Base-by-base conservation (phyloP, 306 rosid genomes). In the Prinsepia uniflora region DNA sequence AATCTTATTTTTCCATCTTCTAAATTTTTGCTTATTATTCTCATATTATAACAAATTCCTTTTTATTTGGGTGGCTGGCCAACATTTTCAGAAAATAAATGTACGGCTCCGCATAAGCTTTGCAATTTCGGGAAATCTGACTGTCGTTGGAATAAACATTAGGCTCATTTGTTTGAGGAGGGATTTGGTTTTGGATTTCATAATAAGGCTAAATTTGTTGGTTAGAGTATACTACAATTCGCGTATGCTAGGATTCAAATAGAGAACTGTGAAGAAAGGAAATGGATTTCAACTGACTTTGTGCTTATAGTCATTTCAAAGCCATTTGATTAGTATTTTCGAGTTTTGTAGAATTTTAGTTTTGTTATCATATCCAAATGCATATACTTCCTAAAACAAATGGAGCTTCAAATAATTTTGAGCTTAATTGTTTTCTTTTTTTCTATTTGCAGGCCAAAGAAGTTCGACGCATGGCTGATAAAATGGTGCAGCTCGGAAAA, bases 401-500 rank as follows among this genome's bases (percentile, higher is more conserved):
- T 30, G 36, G 36, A 30, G 36, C 36, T 3, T 30, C 4, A 1
- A 19, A 4, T 5, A 42, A 45, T 22, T 65, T 65, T 24, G 3
- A 4, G 36, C 24, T 17, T 50, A 22, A 61, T 65, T 55, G 45
- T 48, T 8, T 34, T 66, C 30, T n/a, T 77, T 8, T 14, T 42
- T 15, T 45, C 15, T 55, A 53, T 74, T 67, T 75, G 18, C 50
- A 92, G 98, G 99, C 99, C 12, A 94, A 94, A 67, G 99, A 94
- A 85, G 6, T 94, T 14, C 84, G 96, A n/a, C 86, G 99, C 60
- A 81, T 84, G 44, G 99, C 97, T 5, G 99, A 94, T 81, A 86
- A 81, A 17, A 94, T 94, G 99, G 97, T 94, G 14, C 88, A 82
- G 69, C 89, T 94, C 72, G 97, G 99, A 69, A 94, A 94, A 87